These are phyloP conservation scores for Blepharisma undulans DNA, from an alignment of 169 alveolate species.

Conservation along the genomic window DNA sequence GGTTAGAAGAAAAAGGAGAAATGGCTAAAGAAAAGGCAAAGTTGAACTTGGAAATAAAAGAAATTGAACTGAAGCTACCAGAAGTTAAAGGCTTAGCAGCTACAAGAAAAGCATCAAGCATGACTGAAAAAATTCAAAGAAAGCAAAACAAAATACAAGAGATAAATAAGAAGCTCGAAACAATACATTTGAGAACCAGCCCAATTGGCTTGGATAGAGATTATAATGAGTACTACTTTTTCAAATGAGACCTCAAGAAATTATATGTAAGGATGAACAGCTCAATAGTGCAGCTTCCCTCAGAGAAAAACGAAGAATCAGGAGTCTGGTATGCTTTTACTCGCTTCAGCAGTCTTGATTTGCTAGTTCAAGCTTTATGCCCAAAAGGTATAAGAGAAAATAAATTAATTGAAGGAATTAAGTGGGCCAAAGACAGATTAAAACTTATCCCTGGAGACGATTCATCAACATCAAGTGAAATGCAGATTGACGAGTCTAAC, in stretches of 20 bases:
- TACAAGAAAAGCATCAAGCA: conserved; percentile 30
- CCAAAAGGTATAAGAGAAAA: conserved; percentile 63
- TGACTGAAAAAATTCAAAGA: conserved; percentile 33
- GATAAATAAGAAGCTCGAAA: conserved; percentile 33
- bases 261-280: conserved; percentile 33
- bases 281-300: background rate
- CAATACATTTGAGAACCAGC: conserved; percentile 46
- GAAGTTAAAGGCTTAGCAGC: conserved; percentile 36
- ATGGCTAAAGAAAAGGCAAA: conserved; percentile 50
- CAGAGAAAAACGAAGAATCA: background rate
- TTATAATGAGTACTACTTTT: conserved; percentile 60
- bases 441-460: conserved; percentile 16
- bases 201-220: conserved; percentile 57
- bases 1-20: conserved; percentile 54
- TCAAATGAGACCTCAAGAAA: conserved; percentile 53
- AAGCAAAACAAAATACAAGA: conserved; percentile 49
- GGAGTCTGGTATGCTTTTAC: conserved; percentile 51
- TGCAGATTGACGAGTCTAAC: background rate
- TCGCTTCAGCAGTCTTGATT: conserved; percentile 44
- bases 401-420: conserved; percentile 52
- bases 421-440: conserved; percentile 24
- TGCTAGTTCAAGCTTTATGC: conserved; percentile 40
- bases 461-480: background rate
- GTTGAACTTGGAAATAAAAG: conserved; percentile 47
- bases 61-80: conserved; percentile 40